These are phyloP conservation scores for Pseudomonodictys pantanalensis DNA, from an alignment of 495 filamentous ascomycete species.

Conservation along the genomic window DNA sequence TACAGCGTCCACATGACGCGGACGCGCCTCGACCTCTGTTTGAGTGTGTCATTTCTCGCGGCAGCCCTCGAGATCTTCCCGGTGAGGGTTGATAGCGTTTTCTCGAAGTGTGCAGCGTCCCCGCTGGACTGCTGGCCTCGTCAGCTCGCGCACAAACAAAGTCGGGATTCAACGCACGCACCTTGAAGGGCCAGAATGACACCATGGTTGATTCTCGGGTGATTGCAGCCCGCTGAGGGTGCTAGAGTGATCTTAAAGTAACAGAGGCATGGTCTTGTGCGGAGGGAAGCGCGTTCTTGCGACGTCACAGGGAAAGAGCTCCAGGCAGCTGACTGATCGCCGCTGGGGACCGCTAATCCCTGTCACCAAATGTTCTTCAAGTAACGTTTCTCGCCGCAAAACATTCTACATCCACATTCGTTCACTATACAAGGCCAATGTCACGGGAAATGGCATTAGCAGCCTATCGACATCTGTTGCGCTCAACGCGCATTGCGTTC, in stretches of 20 bases:
- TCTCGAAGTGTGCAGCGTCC: slow-evolving; percentile 91
- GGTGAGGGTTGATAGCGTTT: slow-evolving; percentile 75
- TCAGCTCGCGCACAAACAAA: not conserved
- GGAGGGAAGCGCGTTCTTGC: not conserved
- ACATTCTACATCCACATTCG: not conserved
- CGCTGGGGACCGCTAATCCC: slow-evolving; percentile 12
- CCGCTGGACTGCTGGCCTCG: slow-evolving; percentile 62
- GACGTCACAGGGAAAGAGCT: slow-evolving; percentile 21
- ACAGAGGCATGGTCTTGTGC: slow-evolving; percentile 7
- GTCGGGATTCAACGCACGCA: slow-evolving; percentile 6
- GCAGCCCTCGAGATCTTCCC: slow-evolving; percentile 73
- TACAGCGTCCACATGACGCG: slow-evolving; percentile 90
- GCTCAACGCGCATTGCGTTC: slow-evolving; percentile 79
- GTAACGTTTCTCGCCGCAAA: slow-evolving; percentile 6
- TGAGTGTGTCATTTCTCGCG: slow-evolving; percentile 65
- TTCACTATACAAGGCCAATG: not conserved
- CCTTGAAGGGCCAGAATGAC: slow-evolving; percentile 34
- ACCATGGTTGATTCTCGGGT: slow-evolving; percentile 22
- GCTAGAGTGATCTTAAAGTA: not conserved
- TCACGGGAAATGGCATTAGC: slow-evolving; percentile 58
- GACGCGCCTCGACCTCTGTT: slow-evolving; percentile 68
- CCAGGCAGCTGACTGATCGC: slow-evolving; percentile 22
- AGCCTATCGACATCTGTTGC: slow-evolving; percentile 81
- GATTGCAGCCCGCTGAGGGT: slow-evolving; percentile 16
- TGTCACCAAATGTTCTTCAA: slow-evolving; percentile 16